Base-by-base conservation (phyloP, 2,329 filamentous ascomycete species). In the Cadophora malorum region DNA sequence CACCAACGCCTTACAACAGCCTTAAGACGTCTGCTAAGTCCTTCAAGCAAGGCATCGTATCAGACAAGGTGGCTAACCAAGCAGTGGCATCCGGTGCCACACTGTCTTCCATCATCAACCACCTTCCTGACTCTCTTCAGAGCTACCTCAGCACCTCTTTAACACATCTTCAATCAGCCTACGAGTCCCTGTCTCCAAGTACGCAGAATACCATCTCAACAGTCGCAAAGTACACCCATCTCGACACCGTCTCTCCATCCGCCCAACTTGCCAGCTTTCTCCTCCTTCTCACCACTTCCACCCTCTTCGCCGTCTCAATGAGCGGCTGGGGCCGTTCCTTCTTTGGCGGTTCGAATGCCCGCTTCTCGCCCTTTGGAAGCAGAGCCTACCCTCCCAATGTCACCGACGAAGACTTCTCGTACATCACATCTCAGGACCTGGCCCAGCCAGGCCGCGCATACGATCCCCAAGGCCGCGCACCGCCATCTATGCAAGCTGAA, bases 341-440 rank as follows among this genome's bases (percentile, higher is more conserved):
- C 67, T 77, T 74, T 71, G 72, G 74, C 53, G 72, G 74, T 59
- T 66, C 67, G 23, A 68, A 70, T 23, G 52, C 72, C 28, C 68
- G 75, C 50, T 67, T 76, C 53, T 77, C 76, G 52, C 77, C 77
- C 7, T 78, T 78, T 68, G 74, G 76, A 62, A 74, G 74, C 49
- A 70, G 76, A 68, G 64, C 69, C 56, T 81, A 83, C 52, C 79
- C 84, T 10, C 86, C 88, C 38, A 84, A 88, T 71, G 89, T 94
- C 68, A 91, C 88, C 74, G 90, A 93, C 73, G 87, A 90, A 41
- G 91, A 94, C 80, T 95, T 89, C 79, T 90, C 88, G 77, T 94
- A 95, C 81, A 94, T 94, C 76, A 93, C 91, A n/a, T 89, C 89
- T 33, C 88, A 92, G 74, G 91, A 94, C 75, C 79, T 94, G 49